Evolutionary conservation across 441 rosid genomes (phyloP).

Genomic region (Capsella rubella): DNA sequence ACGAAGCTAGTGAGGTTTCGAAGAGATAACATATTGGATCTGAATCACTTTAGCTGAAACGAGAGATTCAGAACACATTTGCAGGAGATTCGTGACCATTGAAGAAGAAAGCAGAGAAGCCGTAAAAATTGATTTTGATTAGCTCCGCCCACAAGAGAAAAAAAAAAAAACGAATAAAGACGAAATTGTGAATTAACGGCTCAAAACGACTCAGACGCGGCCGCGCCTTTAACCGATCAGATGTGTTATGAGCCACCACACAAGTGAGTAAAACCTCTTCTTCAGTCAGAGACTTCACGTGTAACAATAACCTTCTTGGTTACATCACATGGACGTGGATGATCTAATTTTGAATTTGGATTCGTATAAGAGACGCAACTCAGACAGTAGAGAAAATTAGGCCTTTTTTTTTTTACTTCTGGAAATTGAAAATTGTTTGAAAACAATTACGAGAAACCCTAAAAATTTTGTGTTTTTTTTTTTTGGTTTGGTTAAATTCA

Average conservation of each 20-base stretch:
- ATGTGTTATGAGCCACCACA: no score
- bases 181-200: slow-evolving; percentile 51
- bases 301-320: not conserved
- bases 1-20: slow-evolving; percentile 51
- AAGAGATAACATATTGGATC: slow-evolving; percentile 49
- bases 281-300: no score
- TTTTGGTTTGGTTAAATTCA: slow-evolving; percentile 15
- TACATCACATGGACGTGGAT: not conserved
- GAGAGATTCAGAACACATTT: slow-evolving; percentile 35
- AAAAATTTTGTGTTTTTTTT: not conserved
- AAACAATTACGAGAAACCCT: slow-evolving; percentile 29
- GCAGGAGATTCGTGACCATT: slow-evolving; percentile 41
- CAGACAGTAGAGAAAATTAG: slow-evolving; percentile 7
- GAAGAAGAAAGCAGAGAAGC: slow-evolving; percentile 10
- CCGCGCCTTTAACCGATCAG: not conserved
- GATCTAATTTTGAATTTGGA: not conserved
- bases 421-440: slow-evolving; percentile 23
- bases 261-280: not conserved
- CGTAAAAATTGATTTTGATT: slow-evolving; percentile 12
- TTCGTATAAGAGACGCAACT: no score
- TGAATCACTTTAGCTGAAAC: not conserved
- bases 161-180: slow-evolving; percentile 30
- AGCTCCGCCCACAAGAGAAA: slow-evolving; percentile 17
- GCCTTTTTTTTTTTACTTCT: slow-evolving; percentile 6
- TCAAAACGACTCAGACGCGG: slow-evolving; percentile 46